Conservation (phyloP, 2,329 filamentous ascomycete species). For the Curvularia spicifera region DNA sequence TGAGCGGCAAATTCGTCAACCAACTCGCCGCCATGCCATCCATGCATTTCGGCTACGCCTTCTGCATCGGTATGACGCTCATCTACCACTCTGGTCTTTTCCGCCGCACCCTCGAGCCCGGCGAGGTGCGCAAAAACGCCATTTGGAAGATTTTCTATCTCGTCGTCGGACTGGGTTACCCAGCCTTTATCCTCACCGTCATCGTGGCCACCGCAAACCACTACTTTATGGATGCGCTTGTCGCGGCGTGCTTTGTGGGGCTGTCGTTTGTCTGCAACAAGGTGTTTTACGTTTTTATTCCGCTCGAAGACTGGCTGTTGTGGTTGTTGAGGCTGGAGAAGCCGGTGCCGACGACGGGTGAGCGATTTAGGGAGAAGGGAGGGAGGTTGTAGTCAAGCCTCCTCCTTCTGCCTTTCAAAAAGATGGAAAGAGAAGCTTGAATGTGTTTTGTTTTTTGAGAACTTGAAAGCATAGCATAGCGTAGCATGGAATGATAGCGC, state of each 20-base stretch:
- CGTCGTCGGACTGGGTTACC: constrained; percentile 59
- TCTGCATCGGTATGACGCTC: constrained; percentile 60
- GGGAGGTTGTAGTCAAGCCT: constrained; percentile 33
- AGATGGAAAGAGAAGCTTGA: too few species aligned
- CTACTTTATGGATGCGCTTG: constrained; percentile 63
- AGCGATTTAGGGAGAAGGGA: constrained; percentile 51
- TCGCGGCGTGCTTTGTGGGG: constrained; percentile 57
- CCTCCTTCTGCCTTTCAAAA: too few species aligned
- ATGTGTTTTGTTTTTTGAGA: too few species aligned
- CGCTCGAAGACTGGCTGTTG: constrained; percentile 58
- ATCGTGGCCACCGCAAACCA: constrained; percentile 70
- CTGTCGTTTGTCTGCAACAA: constrained; percentile 58
- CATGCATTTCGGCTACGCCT: constrained; percentile 63
- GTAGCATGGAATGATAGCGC: too few species aligned
- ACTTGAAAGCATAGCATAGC: too few species aligned
- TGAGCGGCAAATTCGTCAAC: constrained; percentile 56
- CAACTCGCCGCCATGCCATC: constrained; percentile 56
- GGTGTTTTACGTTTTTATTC: constrained; percentile 59
- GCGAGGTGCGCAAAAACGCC: constrained; percentile 51
- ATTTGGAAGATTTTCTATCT: constrained; percentile 55
- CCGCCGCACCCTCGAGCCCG: constrained; percentile 51
- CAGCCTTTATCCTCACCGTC: constrained; percentile 60
- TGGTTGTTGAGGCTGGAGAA: constrained; percentile 60
- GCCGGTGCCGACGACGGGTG: constrained; percentile 61
- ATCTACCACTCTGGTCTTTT: constrained; percentile 61